Evolutionary conservation across 257 asterid genomes (phyloP).

Genomic region (Leonotis leonurus): DNA sequence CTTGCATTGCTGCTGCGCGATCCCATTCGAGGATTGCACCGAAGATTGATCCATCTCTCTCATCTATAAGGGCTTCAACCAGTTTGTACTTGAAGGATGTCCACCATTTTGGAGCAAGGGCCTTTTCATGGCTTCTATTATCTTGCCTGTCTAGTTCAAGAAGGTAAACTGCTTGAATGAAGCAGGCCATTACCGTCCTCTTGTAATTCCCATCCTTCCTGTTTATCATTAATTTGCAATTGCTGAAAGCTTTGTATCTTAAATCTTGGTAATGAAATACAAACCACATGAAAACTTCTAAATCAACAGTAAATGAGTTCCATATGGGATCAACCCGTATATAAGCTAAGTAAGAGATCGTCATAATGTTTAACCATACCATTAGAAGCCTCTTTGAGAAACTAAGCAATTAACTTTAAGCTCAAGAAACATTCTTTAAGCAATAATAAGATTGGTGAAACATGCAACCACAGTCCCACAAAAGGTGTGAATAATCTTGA

Average conservation of each 20-base stretch:
- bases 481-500: no score
- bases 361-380: background rate
- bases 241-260: background rate
- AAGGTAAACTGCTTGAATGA: slow-evolving; percentile 84
- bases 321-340: no score
- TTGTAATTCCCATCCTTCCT: slow-evolving; percentile 77
- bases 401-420: background rate
- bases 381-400: background rate
- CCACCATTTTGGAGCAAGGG: slow-evolving; percentile 99
- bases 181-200: slow-evolving; percentile 81
- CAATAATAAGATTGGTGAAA: background rate
- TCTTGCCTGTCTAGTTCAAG: slow-evolving; percentile 91
- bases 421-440: background rate
- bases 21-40: slow-evolving; percentile 93
- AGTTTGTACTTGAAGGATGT: slow-evolving; percentile 81
- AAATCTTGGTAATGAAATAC: background rate
- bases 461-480: background rate
- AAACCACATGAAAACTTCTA: background rate
- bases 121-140: slow-evolving; percentile 44
- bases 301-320: no score
- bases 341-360: no score
- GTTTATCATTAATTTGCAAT: slow-evolving; percentile 10
- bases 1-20: slow-evolving; percentile 68
- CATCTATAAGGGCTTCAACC: slow-evolving; percentile 56
- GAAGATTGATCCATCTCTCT: slow-evolving; percentile 88